Evolutionary conservation across 805 yeast genomes (phyloP).

Genomic region (Candida boidinii): DNA sequence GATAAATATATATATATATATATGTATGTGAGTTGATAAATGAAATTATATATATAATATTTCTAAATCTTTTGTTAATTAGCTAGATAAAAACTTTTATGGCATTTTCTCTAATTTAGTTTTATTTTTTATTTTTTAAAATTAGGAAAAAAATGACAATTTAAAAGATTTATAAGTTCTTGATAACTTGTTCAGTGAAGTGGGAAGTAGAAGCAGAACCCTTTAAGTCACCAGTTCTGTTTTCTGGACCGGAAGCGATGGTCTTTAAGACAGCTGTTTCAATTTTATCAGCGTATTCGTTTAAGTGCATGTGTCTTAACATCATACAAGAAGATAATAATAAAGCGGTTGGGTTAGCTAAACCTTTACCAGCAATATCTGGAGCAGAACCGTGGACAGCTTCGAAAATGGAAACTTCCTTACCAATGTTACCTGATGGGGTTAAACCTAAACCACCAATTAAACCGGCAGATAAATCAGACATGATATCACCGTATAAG

Average conservation of each 20-base stretch:
- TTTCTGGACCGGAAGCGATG: conserved; percentile 91
- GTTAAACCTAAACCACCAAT: conserved; percentile 99
- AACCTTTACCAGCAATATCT: conserved; percentile 97
- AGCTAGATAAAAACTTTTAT: no score
- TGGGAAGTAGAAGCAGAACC: conserved; percentile 85
- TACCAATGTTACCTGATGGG: conserved; percentile 99
- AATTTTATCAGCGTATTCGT: conserved; percentile 71
- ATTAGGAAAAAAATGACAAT: no score
- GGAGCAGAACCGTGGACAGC: conserved; percentile 99
- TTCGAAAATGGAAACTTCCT: conserved; percentile 94
- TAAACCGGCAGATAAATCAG: conserved; percentile 94
- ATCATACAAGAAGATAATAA: conserved; percentile 95
- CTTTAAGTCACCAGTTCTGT: conserved; percentile 94
- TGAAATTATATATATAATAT: no score
- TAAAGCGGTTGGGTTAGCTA: conserved; percentile 98
- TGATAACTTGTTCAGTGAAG: conserved; percentile 88
- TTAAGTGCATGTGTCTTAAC: conserved; percentile 96
- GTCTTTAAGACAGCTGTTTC: conserved; percentile 83
- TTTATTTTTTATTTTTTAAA: no score
- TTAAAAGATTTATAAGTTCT: conserved; percentile 55
- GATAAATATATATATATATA: no score
- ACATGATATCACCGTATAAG: conserved; percentile 98
- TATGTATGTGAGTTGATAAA: no score
- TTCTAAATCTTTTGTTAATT: no score
- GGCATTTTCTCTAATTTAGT: no score